Evolutionary conservation across 1,139 yeast species (phyloP).

Genomic region (Sugiyamaella castrensis): DNA sequence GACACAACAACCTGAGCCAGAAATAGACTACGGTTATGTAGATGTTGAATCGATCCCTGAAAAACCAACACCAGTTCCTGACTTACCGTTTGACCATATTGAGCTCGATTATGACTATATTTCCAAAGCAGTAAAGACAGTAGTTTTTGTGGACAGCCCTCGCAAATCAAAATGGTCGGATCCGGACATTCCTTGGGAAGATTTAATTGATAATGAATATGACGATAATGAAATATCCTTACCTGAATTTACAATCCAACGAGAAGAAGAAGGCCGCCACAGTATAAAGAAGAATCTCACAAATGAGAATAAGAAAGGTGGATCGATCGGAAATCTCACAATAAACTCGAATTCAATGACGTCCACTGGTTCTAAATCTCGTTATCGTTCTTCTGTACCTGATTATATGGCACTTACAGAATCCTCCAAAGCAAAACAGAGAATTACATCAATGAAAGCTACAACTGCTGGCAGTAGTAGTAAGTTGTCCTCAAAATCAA

Average conservation of each 20-base stretch:
- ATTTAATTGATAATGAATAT: constrained; percentile 2
- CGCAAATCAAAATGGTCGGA: constrained; percentile 1
- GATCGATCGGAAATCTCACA: not conserved
- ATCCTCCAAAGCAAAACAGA: constrained; percentile 25
- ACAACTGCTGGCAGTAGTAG: not conserved
- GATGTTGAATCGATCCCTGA: constrained; percentile 27
- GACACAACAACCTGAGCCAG: constrained; percentile 2
- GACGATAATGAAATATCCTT: constrained; percentile 5
- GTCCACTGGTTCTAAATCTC: not conserved
- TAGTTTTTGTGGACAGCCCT: constrained; percentile 13
- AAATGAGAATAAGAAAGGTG: not conserved
- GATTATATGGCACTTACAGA: constrained; percentile 25
- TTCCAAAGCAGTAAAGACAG: constrained; percentile 13
- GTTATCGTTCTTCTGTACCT: constrained; percentile 11
- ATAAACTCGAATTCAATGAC: constrained; percentile 1
- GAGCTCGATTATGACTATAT: constrained; percentile 26
- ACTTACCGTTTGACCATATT: constrained; percentile 26
- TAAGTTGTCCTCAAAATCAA: constrained; percentile 2
- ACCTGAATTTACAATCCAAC: constrained; percentile 3
- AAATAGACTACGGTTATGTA: constrained; percentile 18
- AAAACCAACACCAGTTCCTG: constrained; percentile 21
- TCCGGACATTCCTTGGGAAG: constrained; percentile 11
- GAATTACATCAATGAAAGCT: constrained; percentile 2
- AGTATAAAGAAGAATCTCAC: too few relatives aligned
- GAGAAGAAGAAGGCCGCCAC: not conserved